Evolutionary conservation across 2,329 filamentous ascomycete species (phyloP).

Genomic region (Microsporum canis): DNA sequence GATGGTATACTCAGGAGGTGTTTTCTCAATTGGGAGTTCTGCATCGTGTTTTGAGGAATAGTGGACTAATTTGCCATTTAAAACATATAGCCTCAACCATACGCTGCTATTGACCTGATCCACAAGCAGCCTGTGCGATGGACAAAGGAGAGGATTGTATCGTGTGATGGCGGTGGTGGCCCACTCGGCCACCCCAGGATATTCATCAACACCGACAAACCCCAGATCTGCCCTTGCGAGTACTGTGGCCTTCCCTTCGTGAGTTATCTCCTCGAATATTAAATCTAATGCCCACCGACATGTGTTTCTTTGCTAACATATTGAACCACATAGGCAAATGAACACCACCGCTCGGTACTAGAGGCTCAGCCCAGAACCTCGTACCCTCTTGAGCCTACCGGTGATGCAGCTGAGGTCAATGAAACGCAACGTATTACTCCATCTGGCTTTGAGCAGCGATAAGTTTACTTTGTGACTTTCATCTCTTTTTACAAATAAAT

Average conservation of each 20-base stretch:
- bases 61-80: slow-evolving; percentile 6
- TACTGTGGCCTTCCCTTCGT: slow-evolving; percentile 95
- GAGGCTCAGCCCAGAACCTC: slow-evolving; percentile 69
- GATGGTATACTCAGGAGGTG: background rate
- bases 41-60: background rate
- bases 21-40: background rate
- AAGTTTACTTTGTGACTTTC: slow-evolving; percentile 18
- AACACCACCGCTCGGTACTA: slow-evolving; percentile 74
- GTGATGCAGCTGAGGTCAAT: slow-evolving; percentile 48
- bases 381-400: slow-evolving; percentile 62
- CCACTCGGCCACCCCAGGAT: slow-evolving; percentile 81
- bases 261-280: slow-evolving; percentile 32
- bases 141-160: slow-evolving; percentile 69
- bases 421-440: slow-evolving; percentile 45
- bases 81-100: slow-evolving; percentile 61
- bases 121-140: slow-evolving; percentile 92
- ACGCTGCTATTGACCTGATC: slow-evolving; percentile 86
- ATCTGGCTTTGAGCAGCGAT: slow-evolving; percentile 46
- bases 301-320: slow-evolving; percentile 7
- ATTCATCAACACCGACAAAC: slow-evolving; percentile 97
- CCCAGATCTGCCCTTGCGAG: slow-evolving; percentile 76
- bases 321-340: slow-evolving; percentile 56
- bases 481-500: background rate
- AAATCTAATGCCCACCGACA: background rate
- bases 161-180: slow-evolving; percentile 86